Percentiles rank a stretch among this genome's conserved stretches.
Conservation (phyloP, 345 rosid genomes). For the Geranium rotundifolium region DNA sequence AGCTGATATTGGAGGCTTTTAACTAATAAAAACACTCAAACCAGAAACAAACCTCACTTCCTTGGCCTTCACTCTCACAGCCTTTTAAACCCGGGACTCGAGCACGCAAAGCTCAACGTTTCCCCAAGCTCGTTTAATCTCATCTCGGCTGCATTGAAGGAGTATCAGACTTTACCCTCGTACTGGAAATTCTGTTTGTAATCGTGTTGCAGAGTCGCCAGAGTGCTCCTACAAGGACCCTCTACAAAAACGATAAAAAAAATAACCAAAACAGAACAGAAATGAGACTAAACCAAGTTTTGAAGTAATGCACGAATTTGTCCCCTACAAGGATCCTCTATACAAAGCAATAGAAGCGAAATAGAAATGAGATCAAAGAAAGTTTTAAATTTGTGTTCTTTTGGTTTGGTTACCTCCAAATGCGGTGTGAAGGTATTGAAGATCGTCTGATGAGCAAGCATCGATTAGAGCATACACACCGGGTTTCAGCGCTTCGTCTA, state of each 20-base stretch:
- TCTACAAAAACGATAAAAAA: constrained; percentile 40
- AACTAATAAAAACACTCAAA: too few relatives aligned
- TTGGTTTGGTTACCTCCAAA: constrained; percentile 54
- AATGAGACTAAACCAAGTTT: constrained; percentile 2
- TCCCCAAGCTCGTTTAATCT: too few relatives aligned
- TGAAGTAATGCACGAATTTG: not conserved
- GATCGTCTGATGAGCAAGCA: constrained; percentile 63
- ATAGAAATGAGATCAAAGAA: not conserved
- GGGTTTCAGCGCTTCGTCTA: constrained; percentile 80
- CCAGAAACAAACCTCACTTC: too few relatives aligned
- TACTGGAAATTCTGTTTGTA: constrained; percentile 69
- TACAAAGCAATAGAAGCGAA: constrained; percentile 16
- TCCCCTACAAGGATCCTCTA: constrained; percentile 92
- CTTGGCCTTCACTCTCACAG: too few relatives aligned
- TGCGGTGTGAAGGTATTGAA: constrained; percentile 73
- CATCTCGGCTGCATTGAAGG: not conserved
- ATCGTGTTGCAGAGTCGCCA: constrained; percentile 65
- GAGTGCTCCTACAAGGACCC: constrained; percentile 81
- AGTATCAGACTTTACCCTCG: constrained; percentile 66
- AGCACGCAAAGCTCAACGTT: too few relatives aligned
- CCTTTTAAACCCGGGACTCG: too few relatives aligned
- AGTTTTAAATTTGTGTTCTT: too few relatives aligned
- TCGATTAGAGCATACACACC: constrained; percentile 86
- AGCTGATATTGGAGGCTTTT: too few relatives aligned
- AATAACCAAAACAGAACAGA: constrained; percentile 4